Evolutionary conservation across 2,329 filamentous ascomycete genomes (phyloP), one percentile per base, ranked within the genome.

Genomic region (Neonectria faginata): DNA sequence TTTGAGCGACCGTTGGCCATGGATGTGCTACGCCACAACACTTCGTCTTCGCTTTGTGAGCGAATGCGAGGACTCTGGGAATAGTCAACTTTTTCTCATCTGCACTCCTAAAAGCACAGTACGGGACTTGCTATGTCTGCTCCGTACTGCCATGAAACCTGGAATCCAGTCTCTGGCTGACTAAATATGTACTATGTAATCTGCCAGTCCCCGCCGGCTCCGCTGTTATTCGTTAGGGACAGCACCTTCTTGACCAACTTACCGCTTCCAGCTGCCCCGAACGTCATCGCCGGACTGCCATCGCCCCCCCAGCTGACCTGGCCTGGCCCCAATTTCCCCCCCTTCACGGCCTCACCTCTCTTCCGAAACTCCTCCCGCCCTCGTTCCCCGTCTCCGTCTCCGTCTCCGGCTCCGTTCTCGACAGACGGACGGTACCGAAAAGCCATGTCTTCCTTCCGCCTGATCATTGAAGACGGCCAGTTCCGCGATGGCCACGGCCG

Each of bases 401-500:
- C 25, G 25, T 25, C 39, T 44, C 16, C 39, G 39, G 18, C n/a
- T 42, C 39, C 50, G 56, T 48, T 55, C 39, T 36, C 18, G 36
- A 47, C 50, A 56, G 29, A 42, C 33, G 36, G 47, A 44, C 56
- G 42, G 52, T 22, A 52, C 12, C 25, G 22, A 31, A 25, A 36
- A 64, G 58, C 14, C 69, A 97, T 97, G 93, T 83, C 91, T 65
- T 83, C 88, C 22, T 87, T 95, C 57, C 90, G 92, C 57, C 84
- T 99, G 55, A 89, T 88, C 25, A 95, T 99, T 73, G 93, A 97
- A 74, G 91, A 96, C 69, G 89, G 89, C 66, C 89, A 89, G 70
- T 97, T 99, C 80, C 89, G 92, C 67, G 97, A 99, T 78, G 78
- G 83, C 14, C 82, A 93, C 69, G 91, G 94, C 69, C 91, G 96